These are phyloP conservation scores for Neurospora crassa DNA, from an alignment of 2,329 filamentous ascomycete species.

Conservation along the genomic window DNA sequence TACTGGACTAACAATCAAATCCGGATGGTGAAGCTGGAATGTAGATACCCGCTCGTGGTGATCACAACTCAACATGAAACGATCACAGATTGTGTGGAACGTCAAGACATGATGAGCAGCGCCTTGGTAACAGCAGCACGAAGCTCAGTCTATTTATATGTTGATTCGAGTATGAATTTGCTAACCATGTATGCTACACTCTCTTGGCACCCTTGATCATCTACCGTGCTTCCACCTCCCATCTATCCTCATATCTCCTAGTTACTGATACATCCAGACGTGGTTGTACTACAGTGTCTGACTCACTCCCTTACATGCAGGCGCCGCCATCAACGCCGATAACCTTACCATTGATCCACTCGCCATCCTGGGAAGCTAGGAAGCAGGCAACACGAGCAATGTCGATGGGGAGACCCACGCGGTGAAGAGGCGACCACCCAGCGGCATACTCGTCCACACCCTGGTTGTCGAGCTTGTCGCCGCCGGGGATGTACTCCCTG, in stretches of 20 bases:
- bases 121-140: neutral
- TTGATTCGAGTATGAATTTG: neutral
- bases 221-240: neutral
- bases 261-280: neutral
- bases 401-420: constrained; percentile 58
- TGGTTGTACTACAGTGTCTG: neutral
- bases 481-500: constrained; percentile 51
- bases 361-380: constrained; percentile 36
- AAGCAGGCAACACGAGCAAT: constrained; percentile 56
- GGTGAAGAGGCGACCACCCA: constrained; percentile 54
- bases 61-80: neutral
- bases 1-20: too few species aligned
- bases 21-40: neutral
- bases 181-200: neutral
- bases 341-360: constrained; percentile 37
- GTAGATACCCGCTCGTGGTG: neutral
- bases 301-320: constrained; percentile 19
- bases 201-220: neutral
- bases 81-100: neutral
- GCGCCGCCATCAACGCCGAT: constrained; percentile 26
- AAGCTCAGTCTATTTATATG: neutral
- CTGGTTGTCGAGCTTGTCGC: constrained; percentile 44
- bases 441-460: constrained; percentile 52
- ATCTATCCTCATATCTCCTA: neutral
- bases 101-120: neutral